Base-by-base conservation (phyloP, 108 stramenopile genomes). In the Cyclotella baltica region DNA sequence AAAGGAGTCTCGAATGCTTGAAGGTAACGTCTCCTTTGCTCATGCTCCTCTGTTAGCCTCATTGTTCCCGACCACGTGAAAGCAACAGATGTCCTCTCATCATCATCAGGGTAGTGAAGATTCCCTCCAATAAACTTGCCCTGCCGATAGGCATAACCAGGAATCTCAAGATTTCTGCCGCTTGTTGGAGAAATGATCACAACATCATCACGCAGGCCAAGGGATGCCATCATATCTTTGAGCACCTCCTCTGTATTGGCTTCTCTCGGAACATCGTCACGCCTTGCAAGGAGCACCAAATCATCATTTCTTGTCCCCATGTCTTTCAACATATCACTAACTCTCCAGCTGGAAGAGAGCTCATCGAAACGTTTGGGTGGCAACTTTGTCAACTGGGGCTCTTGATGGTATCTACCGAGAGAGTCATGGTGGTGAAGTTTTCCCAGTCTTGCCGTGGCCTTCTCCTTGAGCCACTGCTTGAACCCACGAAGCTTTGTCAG, bases 31-130 rank as follows among this genome's bases (percentile, higher is more conserved):
- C 47, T 22, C 47, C 28, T 23, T 9, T 68, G 22, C 10, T 48
- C 18, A 33, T 68, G 67, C 29, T 68, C 46, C 48, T 50, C 48
- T 3, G 67, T 68, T 9, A 68, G 67, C 47, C 27, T 68, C 16
- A 11, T 3, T 13, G 67, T 48, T 3, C 4, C 23, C n/a, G 67
- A 31, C 67, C 67, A 68, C 13, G 67, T 68, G 28, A 68, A 68
- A 8, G 67, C 47, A 50, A 68, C 67, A 3, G 67, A 68, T 29
- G 67, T 47, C 67, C 48, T 68, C 22, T 46, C 67, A 31, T 23
- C 67, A 50, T 48, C 43, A 43, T 68, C 67, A 68, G 67, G 67
- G 23, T 68, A 68, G 47, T 68, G 67, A 33, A 68, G 28, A 8
- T 68, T 68, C 16, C 67, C 67, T 48, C 67, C 67, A 29, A 68